These are phyloP conservation scores for Silybum marianum DNA, from an alignment of 129 eudicot genomes.

Conservation along the genomic window DNA sequence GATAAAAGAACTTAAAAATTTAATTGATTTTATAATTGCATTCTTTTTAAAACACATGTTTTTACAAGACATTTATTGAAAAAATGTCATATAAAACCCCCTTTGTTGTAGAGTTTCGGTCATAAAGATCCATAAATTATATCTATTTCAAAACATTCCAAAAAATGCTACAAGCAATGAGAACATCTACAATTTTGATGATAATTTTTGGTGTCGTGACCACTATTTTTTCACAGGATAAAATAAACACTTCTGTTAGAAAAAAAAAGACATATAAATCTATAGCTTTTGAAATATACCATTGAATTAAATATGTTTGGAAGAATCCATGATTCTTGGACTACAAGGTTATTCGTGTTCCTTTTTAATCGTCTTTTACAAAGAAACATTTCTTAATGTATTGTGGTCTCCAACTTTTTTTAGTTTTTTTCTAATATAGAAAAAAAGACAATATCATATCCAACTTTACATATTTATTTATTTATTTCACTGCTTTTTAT, in stretches of 20 bases:
- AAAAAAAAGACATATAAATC: background rate
- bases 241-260: background rate
- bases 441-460: background rate
- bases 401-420: slow-evolving; percentile 17
- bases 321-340: background rate
- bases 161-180: background rate
- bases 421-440: background rate
- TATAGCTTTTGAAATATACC: background rate
- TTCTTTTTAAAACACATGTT: too few relatives aligned
- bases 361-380: background rate
- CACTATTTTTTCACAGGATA: background rate
- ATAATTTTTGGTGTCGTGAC: background rate
- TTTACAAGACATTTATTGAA: too few relatives aligned
- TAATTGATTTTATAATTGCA: too few relatives aligned
- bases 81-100: background rate
- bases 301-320: background rate
- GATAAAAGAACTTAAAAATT: too few relatives aligned
- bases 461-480: background rate
- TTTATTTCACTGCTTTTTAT: background rate
- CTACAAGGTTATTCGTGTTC: background rate
- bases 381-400: slow-evolving; percentile 7
- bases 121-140: background rate
- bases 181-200: background rate
- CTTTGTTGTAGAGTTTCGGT: background rate
- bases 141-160: background rate